These are phyloP conservation scores for Suillus subalutaceus DNA, from an alignment of 768 basidiomycete genomes.

Conservation along the genomic window DNA sequence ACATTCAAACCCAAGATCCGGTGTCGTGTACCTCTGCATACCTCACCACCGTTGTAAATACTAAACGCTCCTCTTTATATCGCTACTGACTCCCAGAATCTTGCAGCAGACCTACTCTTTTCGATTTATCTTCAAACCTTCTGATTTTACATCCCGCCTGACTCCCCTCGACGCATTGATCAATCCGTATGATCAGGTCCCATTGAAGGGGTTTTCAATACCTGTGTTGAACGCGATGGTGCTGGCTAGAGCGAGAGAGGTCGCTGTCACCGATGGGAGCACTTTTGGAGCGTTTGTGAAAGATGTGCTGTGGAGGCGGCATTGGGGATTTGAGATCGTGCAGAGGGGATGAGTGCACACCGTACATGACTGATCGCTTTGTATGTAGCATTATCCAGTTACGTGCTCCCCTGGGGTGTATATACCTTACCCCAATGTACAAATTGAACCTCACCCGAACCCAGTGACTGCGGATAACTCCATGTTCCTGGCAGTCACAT, in stretches of 20 bases:
- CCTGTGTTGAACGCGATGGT: conserved; percentile 77
- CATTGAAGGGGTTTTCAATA: conserved; percentile 48
- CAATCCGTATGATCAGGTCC: conserved; percentile 53
- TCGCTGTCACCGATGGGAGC: conserved; percentile 73
- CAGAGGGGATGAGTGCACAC: conserved; percentile 50
- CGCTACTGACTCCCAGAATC: conserved; percentile 58
- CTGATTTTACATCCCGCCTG: conserved; percentile 49
- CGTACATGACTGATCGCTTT: too few relatives aligned
- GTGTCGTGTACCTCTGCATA: conserved; percentile 47
- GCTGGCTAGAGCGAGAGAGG: conserved; percentile 54
- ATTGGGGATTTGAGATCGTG: conserved; percentile 54
- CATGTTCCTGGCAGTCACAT: too few relatives aligned
- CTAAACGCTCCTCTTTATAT: conserved; percentile 68
- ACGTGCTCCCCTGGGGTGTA: too few relatives aligned
- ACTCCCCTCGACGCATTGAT: conserved; percentile 37
- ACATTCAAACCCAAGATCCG: conserved; percentile 13
- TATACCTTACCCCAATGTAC: too few relatives aligned
- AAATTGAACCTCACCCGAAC: too few relatives aligned
- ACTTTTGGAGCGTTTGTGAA: conserved; percentile 74
- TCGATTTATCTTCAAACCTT: conserved; percentile 51
- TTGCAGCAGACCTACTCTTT: conserved; percentile 40
- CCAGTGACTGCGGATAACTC: too few relatives aligned
- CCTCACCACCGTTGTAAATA: conserved; percentile 27
- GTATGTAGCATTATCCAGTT: too few relatives aligned
- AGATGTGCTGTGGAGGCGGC: conserved; percentile 67